These are phyloP conservation scores for Boletus semigastroideus DNA, from an alignment of 1,284 basidiomycete species.

Conservation along the genomic window DNA sequence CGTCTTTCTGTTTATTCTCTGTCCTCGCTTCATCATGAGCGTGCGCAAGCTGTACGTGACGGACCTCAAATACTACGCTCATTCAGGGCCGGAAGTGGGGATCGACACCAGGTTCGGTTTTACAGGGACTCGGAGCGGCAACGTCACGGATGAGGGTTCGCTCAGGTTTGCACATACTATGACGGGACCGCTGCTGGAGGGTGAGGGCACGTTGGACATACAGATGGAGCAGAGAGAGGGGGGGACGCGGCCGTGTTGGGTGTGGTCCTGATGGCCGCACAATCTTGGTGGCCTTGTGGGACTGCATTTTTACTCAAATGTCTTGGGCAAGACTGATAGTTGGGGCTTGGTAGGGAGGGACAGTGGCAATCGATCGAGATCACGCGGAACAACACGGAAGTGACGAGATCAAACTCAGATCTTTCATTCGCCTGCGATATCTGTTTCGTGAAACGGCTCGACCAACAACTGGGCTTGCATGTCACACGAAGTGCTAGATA, in stretches of 20 bases:
- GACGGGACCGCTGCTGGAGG: background rate
- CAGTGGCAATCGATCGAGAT: too few relatives aligned
- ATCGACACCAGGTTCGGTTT: background rate
- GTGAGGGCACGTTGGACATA: background rate
- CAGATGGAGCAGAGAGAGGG: too few relatives aligned
- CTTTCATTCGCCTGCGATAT: too few relatives aligned
- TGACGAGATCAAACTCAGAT: too few relatives aligned
- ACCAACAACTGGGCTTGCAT: background rate
- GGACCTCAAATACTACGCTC: background rate
- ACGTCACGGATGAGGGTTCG: background rate
- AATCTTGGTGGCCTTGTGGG: too few relatives aligned
- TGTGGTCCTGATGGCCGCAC: too few relatives aligned
- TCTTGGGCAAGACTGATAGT: too few relatives aligned
- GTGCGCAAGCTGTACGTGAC: background rate
- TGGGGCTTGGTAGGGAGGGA: too few relatives aligned
- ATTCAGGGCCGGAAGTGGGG: background rate
- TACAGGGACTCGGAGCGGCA: background rate
- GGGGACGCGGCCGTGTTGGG: too few relatives aligned
- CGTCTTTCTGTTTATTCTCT: background rate
- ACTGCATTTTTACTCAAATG: too few relatives aligned
- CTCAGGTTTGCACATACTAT: background rate
- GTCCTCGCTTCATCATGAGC: conserved; percentile 2
- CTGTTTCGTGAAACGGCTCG: background rate
- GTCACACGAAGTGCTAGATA: background rate
- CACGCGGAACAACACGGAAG: too few relatives aligned